Base-by-base conservation (phyloP, 2,329 filamentous ascomycete species). In the Hypoxylon sp. region DNA sequence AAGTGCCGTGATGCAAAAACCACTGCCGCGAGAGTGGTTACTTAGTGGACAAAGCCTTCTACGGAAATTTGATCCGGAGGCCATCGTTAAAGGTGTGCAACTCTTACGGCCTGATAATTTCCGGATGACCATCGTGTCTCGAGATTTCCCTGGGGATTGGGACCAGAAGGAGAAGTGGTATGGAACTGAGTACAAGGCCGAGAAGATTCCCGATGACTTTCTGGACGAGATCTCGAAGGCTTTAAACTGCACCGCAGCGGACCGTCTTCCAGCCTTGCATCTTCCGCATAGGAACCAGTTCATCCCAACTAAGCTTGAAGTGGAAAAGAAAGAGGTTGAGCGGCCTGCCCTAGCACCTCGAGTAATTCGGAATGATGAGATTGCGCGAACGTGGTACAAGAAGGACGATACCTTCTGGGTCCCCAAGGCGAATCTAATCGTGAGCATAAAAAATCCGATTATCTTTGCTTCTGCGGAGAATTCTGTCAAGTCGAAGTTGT, bases 391-490 rank as follows among this genome's bases (percentile, higher is more conserved):
- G 2, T 99, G 96, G 96, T 98, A 90, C 84, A 99, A 99, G 84
- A 98, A 98, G 81, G 96, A 99, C 75, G 96, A 99, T 74, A 94
- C 91, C 0, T 99, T 98, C 80, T 98, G 95, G 94, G 96, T 98
- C 9, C 96, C 96, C 7, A 97, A 97, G 79, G 96, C 93, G 2
- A 96, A 94, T 65, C 83, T 98, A 17, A 88, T 94, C 71, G 88
- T 97, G 70, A 93, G 90, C 72, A 85, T 97, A 71, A 89, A 90
- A 73, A 97, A 91, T 65, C 92, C 94, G 0, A 81, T 97, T 49
- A 89, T 92, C n/a, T 90, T 89, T 77, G 87, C 92, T 1, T 94
- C 92, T 3, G 92, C 94, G 1, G 90, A 91, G 62, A 94, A 92
- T 68, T 85, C 88, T 32, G 89, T 97, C 66, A 93, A 96, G 76